Evolutionary conservation across 2,329 filamentous ascomycete genomes (phyloP).

Genomic region (Emericellopsis cladophorae): DNA sequence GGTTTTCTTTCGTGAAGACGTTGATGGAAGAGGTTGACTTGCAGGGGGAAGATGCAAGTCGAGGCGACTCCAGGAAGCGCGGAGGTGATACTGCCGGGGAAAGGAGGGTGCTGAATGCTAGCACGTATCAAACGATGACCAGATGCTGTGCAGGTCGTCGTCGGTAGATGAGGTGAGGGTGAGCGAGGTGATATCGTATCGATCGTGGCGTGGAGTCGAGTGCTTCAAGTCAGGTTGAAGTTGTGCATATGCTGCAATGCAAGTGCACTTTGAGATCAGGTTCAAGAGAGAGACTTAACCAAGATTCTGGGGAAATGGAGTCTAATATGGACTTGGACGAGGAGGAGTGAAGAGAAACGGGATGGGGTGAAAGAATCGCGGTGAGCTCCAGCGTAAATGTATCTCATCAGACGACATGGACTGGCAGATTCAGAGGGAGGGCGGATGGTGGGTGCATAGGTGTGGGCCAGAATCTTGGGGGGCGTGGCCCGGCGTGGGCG

Average conservation of each 20-base stretch:
- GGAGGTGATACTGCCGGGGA: too few species aligned
- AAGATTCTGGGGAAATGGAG: not conserved
- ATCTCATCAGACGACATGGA: not conserved
- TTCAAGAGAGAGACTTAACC: not conserved
- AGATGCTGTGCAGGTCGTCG: slow-evolving; percentile 2
- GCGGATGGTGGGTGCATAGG: too few species aligned
- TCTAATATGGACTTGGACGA: not conserved
- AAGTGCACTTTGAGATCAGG: not conserved
- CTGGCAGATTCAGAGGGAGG: not conserved
- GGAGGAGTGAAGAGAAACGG: not conserved
- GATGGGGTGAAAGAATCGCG: not conserved
- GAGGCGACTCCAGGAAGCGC: too few species aligned
- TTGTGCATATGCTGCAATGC: not conserved
- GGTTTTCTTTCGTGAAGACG: too few species aligned
- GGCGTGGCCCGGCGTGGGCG: not conserved
- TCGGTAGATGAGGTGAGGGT: not conserved
- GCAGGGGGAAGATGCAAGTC: too few species aligned
- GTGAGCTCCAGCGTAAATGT: not conserved
- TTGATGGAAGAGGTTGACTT: too few species aligned
- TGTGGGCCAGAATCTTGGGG: not conserved
- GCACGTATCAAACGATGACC: too few species aligned
- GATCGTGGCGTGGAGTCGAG: not conserved
- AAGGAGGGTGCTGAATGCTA: too few species aligned
- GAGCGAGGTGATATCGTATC: not conserved
- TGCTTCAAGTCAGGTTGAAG: not conserved